Evolutionary conservation across 345 rosid genomes (phyloP), one percentile per base, ranked within the genome.

Genomic region (Citrus medica): DNA sequence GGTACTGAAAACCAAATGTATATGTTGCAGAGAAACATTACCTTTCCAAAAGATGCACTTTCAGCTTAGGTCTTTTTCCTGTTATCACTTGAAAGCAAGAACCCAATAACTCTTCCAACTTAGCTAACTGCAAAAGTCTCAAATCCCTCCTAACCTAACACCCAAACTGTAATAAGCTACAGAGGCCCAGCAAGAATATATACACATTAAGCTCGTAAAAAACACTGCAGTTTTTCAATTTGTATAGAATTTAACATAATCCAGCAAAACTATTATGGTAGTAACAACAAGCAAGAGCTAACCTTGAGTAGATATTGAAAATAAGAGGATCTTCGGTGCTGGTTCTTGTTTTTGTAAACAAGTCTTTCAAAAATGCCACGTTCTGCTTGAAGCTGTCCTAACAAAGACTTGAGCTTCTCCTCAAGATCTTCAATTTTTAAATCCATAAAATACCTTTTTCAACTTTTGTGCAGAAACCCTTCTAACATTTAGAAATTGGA

Each of bases 281-380:
- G 1, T 14, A 69, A 38, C 21, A 69, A 14, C 32, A 27, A 30
- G 64, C 27, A 2, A 77, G 17, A 69, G 51, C 28, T 58, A 85
- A 91, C 99, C 98, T 94, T 96, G 24, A 90, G 82, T 67, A 94
- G 91, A 87, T 86, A 89, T 83, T 94, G 95, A 78, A 95, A 95
- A 82, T 93, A 95, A 32, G 91, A 88, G 87, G 93, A 87, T 79
- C 97, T 89, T 33, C 98, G 83, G 64, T 95, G 99, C 85, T 95
- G 99, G 55, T 91, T 93, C 92, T 95, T 96, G 86, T 92, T 94
- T 83, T 94, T 94, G 86, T 96, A 90, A 73, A 92, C 88, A 56
- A 94, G 85, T 80, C 97, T 91, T 81, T 91, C 97, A 62, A 92
- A 90, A 56, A 93, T 83, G 7, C 85, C 92, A 51, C 79, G 67